phyloP scores from a whole-genome alignment of 768 basidiomycete genomes.

The Pholiota molesta region DNA sequence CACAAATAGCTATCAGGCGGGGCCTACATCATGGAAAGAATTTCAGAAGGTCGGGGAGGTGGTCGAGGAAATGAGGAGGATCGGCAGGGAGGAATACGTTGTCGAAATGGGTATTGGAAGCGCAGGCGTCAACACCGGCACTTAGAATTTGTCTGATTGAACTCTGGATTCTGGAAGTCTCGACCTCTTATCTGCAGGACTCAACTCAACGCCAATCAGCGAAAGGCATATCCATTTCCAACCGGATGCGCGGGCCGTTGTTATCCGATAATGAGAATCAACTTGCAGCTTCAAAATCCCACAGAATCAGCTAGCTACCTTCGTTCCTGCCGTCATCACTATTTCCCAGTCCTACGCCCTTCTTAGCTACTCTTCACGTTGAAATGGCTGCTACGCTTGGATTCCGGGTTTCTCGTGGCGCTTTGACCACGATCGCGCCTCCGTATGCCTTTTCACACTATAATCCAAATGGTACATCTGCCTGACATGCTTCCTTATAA shows the following conservation, averaged over 20 bases:
- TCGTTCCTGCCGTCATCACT: background rate
- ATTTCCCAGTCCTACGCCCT: background rate
- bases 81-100: slow-evolving; percentile 58
- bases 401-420: slow-evolving; percentile 43
- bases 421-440: slow-evolving; percentile 46
- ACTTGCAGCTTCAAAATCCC: background rate
- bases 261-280: slow-evolving; percentile 11
- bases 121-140: slow-evolving; percentile 14
- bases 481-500: background rate
- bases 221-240: too few relatives aligned
- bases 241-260: slow-evolving; percentile 10
- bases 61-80: slow-evolving; percentile 62
- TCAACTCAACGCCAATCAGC: too few relatives aligned
- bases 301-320: background rate
- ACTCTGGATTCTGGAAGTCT: too few relatives aligned
- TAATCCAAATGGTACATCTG: background rate
- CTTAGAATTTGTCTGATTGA: background rate
- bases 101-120: slow-evolving; percentile 70
- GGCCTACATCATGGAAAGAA: slow-evolving; percentile 52
- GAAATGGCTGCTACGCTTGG: slow-evolving; percentile 23
- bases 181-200: too few relatives aligned
- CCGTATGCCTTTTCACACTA: slow-evolving; percentile 37
- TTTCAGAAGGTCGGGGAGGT: slow-evolving; percentile 72
- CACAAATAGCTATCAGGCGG: background rate
- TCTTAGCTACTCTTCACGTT: background rate